Evolutionary conservation across 805 yeast genomes (phyloP).

Genomic region (Zygoascus ofunaensis): DNA sequence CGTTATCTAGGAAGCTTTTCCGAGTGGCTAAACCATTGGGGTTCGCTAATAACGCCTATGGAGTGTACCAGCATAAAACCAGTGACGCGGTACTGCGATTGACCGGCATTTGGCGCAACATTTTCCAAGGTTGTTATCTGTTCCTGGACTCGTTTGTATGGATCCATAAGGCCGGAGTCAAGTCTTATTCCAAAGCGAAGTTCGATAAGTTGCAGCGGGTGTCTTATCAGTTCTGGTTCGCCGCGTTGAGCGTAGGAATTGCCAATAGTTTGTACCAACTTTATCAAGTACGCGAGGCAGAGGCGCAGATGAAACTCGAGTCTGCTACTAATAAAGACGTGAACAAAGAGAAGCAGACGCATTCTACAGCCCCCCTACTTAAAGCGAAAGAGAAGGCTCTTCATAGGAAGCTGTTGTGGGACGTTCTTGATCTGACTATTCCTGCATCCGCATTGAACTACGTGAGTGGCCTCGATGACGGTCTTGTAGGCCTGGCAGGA

Average conservation of each 20-base stretch:
- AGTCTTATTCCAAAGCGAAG: conserved; percentile 27
- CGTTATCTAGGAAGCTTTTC: conserved; percentile 71
- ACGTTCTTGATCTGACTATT: conserved; percentile 62
- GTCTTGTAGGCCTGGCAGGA: conserved; percentile 78
- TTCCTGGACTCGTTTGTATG: conserved; percentile 28
- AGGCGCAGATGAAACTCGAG: conserved; percentile 23
- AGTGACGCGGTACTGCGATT: conserved; percentile 47
- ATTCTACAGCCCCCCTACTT: too few relatives aligned
- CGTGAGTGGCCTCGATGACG: conserved; percentile 55
- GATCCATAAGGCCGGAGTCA: conserved; percentile 22
- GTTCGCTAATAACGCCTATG: conserved; percentile 60
- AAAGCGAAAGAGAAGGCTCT: conserved; percentile 42
- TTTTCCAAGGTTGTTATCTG: conserved; percentile 29
- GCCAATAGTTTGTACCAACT: conserved; percentile 49
- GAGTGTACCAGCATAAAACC: conserved; percentile 61
- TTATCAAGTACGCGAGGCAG: conserved; percentile 35
- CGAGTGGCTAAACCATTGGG: conserved; percentile 72
- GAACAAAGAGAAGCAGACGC: conserved; percentile 30
- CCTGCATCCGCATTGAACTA: conserved; percentile 60
- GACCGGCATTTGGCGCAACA: conserved; percentile 29
- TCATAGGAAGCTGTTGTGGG: conserved; percentile 63
- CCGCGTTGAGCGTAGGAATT: conserved; percentile 57
- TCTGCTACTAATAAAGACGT: conserved; percentile 34
- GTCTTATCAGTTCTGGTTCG: conserved; percentile 68
- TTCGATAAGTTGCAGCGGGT: conserved; percentile 33